Evolutionary conservation across 1,139 yeast genomes (phyloP).

Genomic region (Pichia sp.): DNA sequence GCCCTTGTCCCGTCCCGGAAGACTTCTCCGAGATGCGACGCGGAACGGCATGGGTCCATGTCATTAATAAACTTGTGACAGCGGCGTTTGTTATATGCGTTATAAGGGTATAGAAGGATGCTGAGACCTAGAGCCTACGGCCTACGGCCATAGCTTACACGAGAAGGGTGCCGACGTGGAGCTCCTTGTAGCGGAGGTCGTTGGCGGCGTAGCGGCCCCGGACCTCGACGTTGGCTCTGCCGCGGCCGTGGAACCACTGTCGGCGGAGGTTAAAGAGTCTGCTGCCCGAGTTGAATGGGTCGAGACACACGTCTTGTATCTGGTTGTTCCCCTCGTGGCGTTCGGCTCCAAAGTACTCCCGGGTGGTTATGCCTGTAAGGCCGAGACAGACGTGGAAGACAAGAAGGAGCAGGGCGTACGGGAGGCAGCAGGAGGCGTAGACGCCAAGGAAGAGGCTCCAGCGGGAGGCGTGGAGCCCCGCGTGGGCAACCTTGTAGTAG

Average conservation of each 20-base stretch:
- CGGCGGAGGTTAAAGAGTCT: conserved; percentile 39
- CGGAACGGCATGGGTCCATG: too few relatives aligned
- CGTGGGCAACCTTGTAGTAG: conserved; percentile 19
- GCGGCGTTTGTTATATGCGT: too few relatives aligned
- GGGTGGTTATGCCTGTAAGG: conserved; percentile 60
- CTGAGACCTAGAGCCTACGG: too few relatives aligned
- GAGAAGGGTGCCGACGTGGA: conserved; percentile 18
- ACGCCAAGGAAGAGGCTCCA: conserved; percentile 37
- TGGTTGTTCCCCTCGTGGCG: conserved; percentile 22
- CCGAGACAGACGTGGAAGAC: conserved; percentile 52
- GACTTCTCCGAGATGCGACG: too few relatives aligned
- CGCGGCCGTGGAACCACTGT: conserved; percentile 50
- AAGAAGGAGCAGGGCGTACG: conserved; percentile 56
- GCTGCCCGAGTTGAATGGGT: conserved; percentile 43
- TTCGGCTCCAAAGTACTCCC: conserved; percentile 49
- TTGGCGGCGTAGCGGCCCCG: conserved; percentile 30
- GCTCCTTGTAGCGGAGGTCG: conserved; percentile 41
- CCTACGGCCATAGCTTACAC: neutral
- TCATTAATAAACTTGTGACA: too few relatives aligned
- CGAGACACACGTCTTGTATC: conserved; percentile 33
- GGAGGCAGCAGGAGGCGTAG: conserved; percentile 39
- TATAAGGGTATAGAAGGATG: too few relatives aligned
- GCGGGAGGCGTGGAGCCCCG: conserved; percentile 37
- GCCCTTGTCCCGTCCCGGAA: too few relatives aligned
- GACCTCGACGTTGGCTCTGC: conserved; percentile 39